phyloP scores from a whole-genome alignment of 2,329 filamentous ascomycete genomes.

The Pseudogymnoascus sp. region DNA sequence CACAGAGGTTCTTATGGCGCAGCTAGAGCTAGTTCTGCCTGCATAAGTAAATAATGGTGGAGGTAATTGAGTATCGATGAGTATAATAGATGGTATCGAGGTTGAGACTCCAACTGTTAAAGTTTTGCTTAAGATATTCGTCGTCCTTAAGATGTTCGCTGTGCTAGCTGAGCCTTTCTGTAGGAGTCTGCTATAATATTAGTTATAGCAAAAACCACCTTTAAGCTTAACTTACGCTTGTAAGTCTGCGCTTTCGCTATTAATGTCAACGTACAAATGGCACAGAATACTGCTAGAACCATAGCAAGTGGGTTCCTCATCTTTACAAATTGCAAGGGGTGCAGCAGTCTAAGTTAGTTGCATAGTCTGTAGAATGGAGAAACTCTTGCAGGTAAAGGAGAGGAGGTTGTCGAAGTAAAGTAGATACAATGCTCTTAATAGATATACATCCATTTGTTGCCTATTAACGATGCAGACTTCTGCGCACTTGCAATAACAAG shows the following conservation, averaged over 20 bases:
- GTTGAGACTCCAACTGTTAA: not conserved
- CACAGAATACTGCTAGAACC: conserved; percentile 7
- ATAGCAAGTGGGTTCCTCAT: conserved; percentile 12
- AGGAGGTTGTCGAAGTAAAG: not conserved
- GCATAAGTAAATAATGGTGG: not conserved
- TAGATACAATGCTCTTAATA: not conserved
- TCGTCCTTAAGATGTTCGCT: no score
- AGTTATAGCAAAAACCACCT: not conserved
- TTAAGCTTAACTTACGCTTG: not conserved
- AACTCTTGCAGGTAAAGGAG: not conserved
- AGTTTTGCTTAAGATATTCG: not conserved
- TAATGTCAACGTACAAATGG: conserved; percentile 11
- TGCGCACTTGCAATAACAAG: not conserved
- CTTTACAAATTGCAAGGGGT: conserved; percentile 10
- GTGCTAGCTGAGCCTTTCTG: not conserved
- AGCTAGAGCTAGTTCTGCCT: not conserved
- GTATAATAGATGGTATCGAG: not conserved
- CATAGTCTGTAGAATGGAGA: conserved; percentile 1
- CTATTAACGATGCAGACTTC: not conserved
- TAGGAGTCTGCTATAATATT: not conserved
- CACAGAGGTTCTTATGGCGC: not conserved
- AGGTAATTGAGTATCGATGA: not conserved
- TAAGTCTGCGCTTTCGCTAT: conserved; percentile 9
- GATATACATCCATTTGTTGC: not conserved
- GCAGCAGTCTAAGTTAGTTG: conserved; percentile 7